A percentile compares a stretch with the other conserved stretches of the same genome.
Conservation (phyloP, 148 eudicot species). For the Suaeda aralocaspica region DNA sequence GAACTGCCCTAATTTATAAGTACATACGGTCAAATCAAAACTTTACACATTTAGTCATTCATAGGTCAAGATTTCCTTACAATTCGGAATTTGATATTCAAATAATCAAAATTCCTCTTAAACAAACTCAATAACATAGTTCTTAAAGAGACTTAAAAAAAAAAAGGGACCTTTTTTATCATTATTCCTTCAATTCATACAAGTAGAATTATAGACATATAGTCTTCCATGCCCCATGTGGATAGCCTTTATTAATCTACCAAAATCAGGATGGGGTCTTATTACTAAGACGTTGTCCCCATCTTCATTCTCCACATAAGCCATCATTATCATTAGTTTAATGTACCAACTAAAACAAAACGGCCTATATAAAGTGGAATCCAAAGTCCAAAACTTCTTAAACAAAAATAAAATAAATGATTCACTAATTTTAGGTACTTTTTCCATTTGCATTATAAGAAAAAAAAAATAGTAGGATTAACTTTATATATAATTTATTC, state of each 20-base stretch:
- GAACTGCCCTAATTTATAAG: no score
- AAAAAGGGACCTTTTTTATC: background rate
- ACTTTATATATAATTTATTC: no score
- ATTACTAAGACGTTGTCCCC: conserved; percentile 4
- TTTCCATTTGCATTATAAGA: no score
- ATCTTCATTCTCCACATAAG: conserved; percentile 7
- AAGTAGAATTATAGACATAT: no score
- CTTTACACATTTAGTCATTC: no score
- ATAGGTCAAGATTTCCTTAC: no score
- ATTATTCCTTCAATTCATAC: no score
- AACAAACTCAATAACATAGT: background rate
- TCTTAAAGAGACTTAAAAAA: background rate
- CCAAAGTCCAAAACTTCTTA: conserved; percentile 4
- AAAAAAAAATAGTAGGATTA: no score
- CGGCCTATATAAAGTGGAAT: background rate
- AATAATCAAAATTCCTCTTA: background rate
- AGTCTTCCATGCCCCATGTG: conserved; percentile 12
- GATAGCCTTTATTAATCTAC: conserved; percentile 11
- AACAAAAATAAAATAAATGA: background rate
- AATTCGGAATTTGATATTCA: background rate
- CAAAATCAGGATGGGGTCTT: conserved; percentile 19
- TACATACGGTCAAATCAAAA: no score
- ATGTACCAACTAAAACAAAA: background rate
- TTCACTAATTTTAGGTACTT: no score
- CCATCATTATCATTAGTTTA: background rate